These are phyloP conservation scores for Kwoniella botswanensis DNA, from an alignment of 768 basidiomycete species.

Conservation along the genomic window DNA sequence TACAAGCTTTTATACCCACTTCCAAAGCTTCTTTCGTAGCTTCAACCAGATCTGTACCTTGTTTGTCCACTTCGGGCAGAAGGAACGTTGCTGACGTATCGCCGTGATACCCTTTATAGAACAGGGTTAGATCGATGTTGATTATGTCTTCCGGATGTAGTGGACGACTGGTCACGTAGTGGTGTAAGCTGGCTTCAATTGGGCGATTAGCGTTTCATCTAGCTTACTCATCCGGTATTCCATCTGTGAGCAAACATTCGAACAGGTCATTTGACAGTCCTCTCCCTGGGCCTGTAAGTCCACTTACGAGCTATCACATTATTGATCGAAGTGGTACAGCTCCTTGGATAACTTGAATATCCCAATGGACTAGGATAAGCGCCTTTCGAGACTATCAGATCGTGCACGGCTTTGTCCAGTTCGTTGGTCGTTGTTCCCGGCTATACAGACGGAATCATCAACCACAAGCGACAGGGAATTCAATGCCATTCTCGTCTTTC, in stretches of 20 bases:
- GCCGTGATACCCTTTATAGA: slow-evolving; percentile 81
- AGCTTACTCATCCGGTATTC: slow-evolving; percentile 85
- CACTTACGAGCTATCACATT: slow-evolving; percentile 71
- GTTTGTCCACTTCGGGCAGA: slow-evolving; percentile 76
- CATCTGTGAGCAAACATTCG: slow-evolving; percentile 60
- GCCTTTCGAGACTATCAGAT: slow-evolving; percentile 68
- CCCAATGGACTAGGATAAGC: slow-evolving; percentile 87
- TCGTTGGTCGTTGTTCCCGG: slow-evolving; percentile 68
- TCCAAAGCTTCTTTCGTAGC: slow-evolving; percentile 70
- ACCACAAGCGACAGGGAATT: too few species aligned
- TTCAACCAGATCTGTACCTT: slow-evolving; percentile 69
- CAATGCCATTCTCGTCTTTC: too few species aligned
- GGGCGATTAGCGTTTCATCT: too few species aligned
- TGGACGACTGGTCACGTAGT: slow-evolving; percentile 65
- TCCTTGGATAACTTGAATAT: slow-evolving; percentile 75
- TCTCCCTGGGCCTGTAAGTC: neutral
- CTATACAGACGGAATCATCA: slow-evolving; percentile 20
- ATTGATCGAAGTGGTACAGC: slow-evolving; percentile 86
- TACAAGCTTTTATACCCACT: slow-evolving; percentile 74
- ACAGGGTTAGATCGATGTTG: slow-evolving; percentile 87
- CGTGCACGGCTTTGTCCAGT: slow-evolving; percentile 75
- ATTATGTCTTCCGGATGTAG: slow-evolving; percentile 83
- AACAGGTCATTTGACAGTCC: too few species aligned
- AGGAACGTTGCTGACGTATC: slow-evolving; percentile 85
- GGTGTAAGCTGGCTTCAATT: neutral